Evolutionary conservation across 176 grass and related monocot species (phyloP).

Genomic region (Oryza meyeriana): DNA sequence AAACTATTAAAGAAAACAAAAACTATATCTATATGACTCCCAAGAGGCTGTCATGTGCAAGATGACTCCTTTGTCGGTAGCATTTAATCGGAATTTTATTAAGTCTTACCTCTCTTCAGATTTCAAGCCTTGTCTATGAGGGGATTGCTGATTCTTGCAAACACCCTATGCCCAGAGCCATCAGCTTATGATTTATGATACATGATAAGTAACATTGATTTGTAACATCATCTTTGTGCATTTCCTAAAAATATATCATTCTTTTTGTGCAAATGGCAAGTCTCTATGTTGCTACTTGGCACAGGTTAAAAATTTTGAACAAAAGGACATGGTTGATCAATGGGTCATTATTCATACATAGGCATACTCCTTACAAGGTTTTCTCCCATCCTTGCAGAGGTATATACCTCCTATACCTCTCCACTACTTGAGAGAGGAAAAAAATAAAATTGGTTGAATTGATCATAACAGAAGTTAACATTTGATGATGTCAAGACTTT

Average conservation of each 20-base stretch:
- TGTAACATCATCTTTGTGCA: background rate
- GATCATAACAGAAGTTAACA: no score
- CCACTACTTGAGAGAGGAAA: no score
- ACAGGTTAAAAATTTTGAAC: background rate
- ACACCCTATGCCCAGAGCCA: background rate
- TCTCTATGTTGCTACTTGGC: background rate
- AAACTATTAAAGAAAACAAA: background rate
- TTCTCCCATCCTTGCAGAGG: no score
- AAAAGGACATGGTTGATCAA: background rate
- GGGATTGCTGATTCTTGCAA: background rate
- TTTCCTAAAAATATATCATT: background rate
- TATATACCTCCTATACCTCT: no score
- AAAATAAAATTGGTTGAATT: no score
- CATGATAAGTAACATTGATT: background rate
- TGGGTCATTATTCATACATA: background rate
- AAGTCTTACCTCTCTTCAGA: background rate
- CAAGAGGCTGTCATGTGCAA: background rate
- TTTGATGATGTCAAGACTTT: no score
- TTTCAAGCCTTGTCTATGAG: background rate
- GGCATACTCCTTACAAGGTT: no score
- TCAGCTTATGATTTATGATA: background rate
- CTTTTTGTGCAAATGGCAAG: background rate
- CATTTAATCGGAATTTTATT: background rate
- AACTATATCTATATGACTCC: background rate
- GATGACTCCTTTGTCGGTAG: background rate